Base-by-base conservation (phyloP, 179 eudicot genomes). In the Spinacia oleracea region DNA sequence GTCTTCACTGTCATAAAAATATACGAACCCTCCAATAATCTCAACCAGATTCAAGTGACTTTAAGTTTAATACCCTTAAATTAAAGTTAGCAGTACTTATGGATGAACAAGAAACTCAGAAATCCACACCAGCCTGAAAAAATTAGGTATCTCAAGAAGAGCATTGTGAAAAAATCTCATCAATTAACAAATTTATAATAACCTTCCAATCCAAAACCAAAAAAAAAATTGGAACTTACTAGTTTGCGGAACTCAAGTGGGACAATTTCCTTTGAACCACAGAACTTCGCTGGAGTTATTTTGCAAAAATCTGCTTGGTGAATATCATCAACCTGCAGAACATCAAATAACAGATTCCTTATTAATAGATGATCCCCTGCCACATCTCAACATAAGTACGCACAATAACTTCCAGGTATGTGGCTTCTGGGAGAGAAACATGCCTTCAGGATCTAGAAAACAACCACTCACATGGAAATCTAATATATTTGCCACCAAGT, bases 261-360 rank as follows among this genome's bases (percentile, higher is more conserved):
- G 43, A 93, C 97, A 79, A 91, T 85, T 87, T 96, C 99, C 82
- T 96, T 93, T 58, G 97, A 87, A 6, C 99, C 99, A 84, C 79
- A 96, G 79, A 96, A 96, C 82, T 96, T 96, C 0, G 93, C 96
- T 16, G 99, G 99, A 74, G 90, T 91, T 32, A 96, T 86, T 87
- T 96, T 96, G 87, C 99, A 96, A 5, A 86, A 85, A 86, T 91
- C 91, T 81, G 99, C 97, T 71, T 77, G 88, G 77, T 81, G 88
- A 83, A 93, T 91, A 70, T 89, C 94, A 79, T 87, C 82, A 77
- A 89, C 95, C 98, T 96, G 91, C 76, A 71, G 74, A 74, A 59
- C 16, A 55, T 65, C 79, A 72, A 81, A 64, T 11, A 9, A 56
- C 20, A 46, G 53, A 59, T 35, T 7, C 32, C n/a, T 55, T 1